phyloP scores from a whole-genome alignment of 73 alveolate genomes.

The Breviolum minutum region DNA sequence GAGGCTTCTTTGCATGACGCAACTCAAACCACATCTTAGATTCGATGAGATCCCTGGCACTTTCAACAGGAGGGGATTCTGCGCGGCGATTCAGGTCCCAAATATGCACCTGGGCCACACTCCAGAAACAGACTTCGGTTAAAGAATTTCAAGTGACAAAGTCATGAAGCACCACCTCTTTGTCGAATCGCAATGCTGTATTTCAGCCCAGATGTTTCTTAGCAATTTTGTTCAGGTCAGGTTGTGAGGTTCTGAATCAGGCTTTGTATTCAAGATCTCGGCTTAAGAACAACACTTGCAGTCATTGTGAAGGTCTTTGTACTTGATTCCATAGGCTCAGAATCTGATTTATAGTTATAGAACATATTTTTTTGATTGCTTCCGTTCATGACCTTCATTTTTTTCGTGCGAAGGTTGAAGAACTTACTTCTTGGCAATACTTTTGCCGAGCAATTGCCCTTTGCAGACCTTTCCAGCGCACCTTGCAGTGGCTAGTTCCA shows the following conservation, averaged over 20 bases:
- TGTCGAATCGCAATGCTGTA: too few relatives aligned
- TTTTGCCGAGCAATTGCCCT: slow-evolving; percentile 73
- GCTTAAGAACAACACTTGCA: too few relatives aligned
- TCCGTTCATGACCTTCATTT: neutral
- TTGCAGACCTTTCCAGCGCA: slow-evolving; percentile 52
- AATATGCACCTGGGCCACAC: slow-evolving; percentile 17
- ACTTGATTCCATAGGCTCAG: neutral
- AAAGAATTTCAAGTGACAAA: too few relatives aligned
- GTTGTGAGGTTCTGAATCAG: too few relatives aligned
- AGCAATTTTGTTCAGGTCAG: too few relatives aligned
- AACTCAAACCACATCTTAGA: too few relatives aligned
- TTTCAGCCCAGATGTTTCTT: too few relatives aligned
- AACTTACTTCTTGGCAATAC: slow-evolving; percentile 84
- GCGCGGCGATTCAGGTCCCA: slow-evolving; percentile 72
- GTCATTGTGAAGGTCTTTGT: too few relatives aligned
- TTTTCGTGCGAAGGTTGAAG: neutral
- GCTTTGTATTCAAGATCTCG: too few relatives aligned
- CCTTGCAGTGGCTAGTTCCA: slow-evolving; percentile 27
- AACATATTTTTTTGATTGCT: neutral
- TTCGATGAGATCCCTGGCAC: neutral
- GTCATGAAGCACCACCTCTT: too few relatives aligned
- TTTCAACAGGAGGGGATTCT: slow-evolving; percentile 43
- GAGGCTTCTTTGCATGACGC: too few relatives aligned
- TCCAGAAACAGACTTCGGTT: neutral
- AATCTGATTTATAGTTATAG: neutral